Evolutionary conservation across 208 protist genomes (phyloP), one percentile per base, ranked within the genome.

Genomic region (Wallacemonas sp.): DNA sequence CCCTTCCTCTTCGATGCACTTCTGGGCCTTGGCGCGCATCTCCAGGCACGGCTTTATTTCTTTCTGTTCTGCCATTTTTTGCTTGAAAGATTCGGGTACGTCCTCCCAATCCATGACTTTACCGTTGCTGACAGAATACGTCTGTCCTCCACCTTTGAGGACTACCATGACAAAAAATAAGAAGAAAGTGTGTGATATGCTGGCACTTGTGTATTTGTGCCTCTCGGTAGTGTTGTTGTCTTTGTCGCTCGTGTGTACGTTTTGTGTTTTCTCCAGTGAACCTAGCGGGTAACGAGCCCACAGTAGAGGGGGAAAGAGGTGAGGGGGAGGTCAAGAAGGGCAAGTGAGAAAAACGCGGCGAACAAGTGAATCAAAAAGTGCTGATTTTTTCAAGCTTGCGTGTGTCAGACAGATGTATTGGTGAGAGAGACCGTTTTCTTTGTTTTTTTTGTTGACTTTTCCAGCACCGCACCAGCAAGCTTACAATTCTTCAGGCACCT

Each of bases 41-140:
- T 75, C 76, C 0, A 84, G 70, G 53, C 87, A 93, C 72, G 87
- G 82, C 56, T 75, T 70, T 49, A 90, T 86, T 46, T 93, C 83
- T 46, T 72, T 80, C 51, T 93, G 87, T 54, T 86, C 75, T 0
- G 39, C 62, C 31, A 84, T 26, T 46, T 79, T 72, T 56, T 85
- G 65, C 63, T 93, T 93, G 66, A 93, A 93, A 0, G 60, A 69
- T 45, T 82, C 83, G 1, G 87, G 87, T 17, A 93, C 87, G 22
- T 90, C 87, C 36, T 88, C 83, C 84, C 87, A 93, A 44, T 84
- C 69, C 72, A 93, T 80, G 61, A 87, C 67, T n/a, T 76, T 68
- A 0, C 87, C 87, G 63, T 87, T 93, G 22, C 83, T 78, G 33
- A 93, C 79, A 36, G 70, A 53, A 63, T 93, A 93, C 39, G 87